Evolutionary conservation across 108 stramenopile genomes (phyloP).

Genomic region (Cylindrotheca fusiformis): DNA sequence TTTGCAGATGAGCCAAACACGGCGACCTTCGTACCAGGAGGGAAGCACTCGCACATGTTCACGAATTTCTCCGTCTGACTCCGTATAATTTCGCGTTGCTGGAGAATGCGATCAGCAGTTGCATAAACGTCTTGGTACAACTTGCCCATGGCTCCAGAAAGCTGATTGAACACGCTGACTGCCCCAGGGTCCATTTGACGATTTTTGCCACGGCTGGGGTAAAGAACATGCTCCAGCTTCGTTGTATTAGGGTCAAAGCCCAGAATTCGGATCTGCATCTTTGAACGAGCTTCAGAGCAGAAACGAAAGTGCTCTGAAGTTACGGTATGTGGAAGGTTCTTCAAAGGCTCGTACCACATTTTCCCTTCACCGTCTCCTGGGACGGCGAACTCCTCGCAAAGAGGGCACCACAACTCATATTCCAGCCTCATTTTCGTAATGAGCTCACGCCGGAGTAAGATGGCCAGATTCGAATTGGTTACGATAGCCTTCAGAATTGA

Average conservation of each 20-base stretch:
- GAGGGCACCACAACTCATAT: slow-evolving; percentile 80
- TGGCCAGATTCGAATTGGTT: slow-evolving; percentile 43
- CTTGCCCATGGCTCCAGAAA: slow-evolving; percentile 66
- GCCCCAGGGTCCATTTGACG: slow-evolving; percentile 41
- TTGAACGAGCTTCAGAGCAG: slow-evolving; percentile 47
- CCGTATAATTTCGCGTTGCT: slow-evolving; percentile 66
- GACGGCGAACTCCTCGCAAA: slow-evolving; percentile 77
- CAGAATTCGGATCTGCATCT: slow-evolving; percentile 66
- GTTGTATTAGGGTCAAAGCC: slow-evolving; percentile 63
- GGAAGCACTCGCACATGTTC: slow-evolving; percentile 61
- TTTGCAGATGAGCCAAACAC: slow-evolving; percentile 89
- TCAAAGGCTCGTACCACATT: slow-evolving; percentile 50
- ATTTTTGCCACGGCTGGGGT: slow-evolving; percentile 16
- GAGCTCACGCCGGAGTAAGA: slow-evolving; percentile 66
- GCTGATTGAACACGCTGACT: slow-evolving; percentile 54
- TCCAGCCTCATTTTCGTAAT: slow-evolving; percentile 66
- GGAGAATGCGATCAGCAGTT: slow-evolving; percentile 53
- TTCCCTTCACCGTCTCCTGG: slow-evolving; percentile 26
- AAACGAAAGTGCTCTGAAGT: slow-evolving; percentile 38
- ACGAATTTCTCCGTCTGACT: slow-evolving; percentile 55
- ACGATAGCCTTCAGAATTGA: slow-evolving; percentile 61
- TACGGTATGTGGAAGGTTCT: slow-evolving; percentile 41
- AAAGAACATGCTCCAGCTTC: slow-evolving; percentile 36
- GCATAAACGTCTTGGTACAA: slow-evolving; percentile 39
- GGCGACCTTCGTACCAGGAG: slow-evolving; percentile 70